Percentiles rank a stretch among this genome's conserved stretches.
phyloP scores from a whole-genome alignment of 305 asterid species.

The Fraxinus ornus region DNA sequence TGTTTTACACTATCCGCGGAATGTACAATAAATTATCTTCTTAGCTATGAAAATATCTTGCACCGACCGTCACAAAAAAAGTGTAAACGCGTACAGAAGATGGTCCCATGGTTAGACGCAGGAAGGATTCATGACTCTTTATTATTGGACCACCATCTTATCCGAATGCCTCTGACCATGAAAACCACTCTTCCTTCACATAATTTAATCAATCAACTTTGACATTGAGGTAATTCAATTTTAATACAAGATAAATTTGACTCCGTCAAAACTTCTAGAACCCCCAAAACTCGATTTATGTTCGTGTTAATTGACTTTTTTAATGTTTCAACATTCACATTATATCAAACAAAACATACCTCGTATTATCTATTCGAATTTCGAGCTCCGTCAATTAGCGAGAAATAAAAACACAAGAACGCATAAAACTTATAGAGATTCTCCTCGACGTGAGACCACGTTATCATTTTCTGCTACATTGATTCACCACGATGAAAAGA shows the following conservation, averaged over 20 bases:
- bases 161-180: not conserved
- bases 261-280: not conserved
- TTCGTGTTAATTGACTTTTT: not conserved
- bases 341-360: not conserved
- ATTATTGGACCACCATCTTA: slow-evolving; percentile 1
- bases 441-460: not conserved
- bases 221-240: not conserved
- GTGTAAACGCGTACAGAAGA: not conserved
- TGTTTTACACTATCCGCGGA: not conserved
- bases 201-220: not conserved
- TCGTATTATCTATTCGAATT: not conserved
- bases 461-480: not conserved
- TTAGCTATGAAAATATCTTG: not conserved
- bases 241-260: not conserved
- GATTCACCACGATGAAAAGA: not conserved
- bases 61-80: not conserved
- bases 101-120: not conserved
- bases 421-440: not conserved
- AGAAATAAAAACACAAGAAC: not conserved
- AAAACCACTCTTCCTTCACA: not conserved
- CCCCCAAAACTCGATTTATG: not conserved
- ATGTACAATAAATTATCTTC: not conserved
- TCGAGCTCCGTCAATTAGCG: not conserved
- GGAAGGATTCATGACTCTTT: not conserved
- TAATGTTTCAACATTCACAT: not conserved